These are phyloP conservation scores for Cyphellophora attinorum DNA, from an alignment of 2,329 filamentous ascomycete species.

Conservation along the genomic window DNA sequence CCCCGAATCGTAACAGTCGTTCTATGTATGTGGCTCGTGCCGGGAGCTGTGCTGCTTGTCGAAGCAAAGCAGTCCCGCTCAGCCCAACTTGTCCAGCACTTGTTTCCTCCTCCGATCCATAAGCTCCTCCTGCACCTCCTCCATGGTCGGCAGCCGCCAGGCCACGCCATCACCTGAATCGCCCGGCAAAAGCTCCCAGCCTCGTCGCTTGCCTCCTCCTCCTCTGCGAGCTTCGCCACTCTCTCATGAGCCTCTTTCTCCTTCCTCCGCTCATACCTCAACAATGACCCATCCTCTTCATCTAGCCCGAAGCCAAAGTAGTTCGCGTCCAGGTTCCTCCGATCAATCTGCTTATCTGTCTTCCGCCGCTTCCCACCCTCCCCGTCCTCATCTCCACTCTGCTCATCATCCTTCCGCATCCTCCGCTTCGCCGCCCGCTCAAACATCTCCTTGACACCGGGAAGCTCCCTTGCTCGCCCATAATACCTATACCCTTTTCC, in stretches of 20 bases:
- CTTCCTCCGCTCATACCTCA: constrained; percentile 73
- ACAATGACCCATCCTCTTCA: constrained; percentile 74
- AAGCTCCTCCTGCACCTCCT: constrained; percentile 90
- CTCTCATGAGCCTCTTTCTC: constrained; percentile 71
- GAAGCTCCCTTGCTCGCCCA: constrained; percentile 77
- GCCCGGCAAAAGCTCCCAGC: constrained; percentile 80
- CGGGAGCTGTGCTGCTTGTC: too few relatives aligned
- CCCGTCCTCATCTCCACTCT: constrained; percentile 60
- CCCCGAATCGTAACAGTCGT: too few relatives aligned
- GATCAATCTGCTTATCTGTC: constrained; percentile 30
- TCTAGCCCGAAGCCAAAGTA: constrained; percentile 94
- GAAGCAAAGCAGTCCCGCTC: too few relatives aligned
- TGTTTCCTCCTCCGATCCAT: constrained; percentile 75
- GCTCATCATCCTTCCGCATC: constrained; percentile 35
- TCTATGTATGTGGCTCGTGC: too few relatives aligned
- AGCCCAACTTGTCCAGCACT: constrained; percentile 66
- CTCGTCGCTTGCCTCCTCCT: constrained; percentile 52
- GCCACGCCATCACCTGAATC: constrained; percentile 71
- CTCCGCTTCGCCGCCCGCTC: constrained; percentile 60
- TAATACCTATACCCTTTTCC: constrained; percentile 94
- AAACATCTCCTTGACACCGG: constrained; percentile 93
- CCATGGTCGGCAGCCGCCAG: constrained; percentile 76
- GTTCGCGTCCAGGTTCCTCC: constrained; percentile 72
- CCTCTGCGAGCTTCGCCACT: constrained; percentile 49
- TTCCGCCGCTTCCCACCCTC: constrained; percentile 5